Evolutionary conservation across 2,329 filamentous ascomycete genomes (phyloP), one percentile per base, ranked within the genome.

Genomic region (Ophiocordyceps polyrhachis-furcata): DNA sequence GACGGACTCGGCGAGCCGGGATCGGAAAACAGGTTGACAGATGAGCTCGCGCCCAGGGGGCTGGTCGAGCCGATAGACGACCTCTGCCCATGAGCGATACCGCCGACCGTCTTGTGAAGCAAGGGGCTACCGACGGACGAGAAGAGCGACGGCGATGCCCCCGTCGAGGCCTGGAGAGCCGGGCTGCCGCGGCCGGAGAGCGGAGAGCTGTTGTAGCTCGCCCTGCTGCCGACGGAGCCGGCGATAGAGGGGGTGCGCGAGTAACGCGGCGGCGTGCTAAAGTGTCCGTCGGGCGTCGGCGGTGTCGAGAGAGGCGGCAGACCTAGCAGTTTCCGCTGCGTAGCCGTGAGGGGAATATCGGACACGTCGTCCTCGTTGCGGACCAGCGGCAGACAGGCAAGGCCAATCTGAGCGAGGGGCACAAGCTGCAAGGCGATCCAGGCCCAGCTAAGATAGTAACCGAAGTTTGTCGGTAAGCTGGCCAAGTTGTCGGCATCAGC

Each of bases 221-320:
- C 68, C 52, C 70, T 67, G 58, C 72, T 77, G 28, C 70, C 73
- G 4, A 77, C 70, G 2, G 81, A 84, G 12, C 74, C 66, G 53
- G 73, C 61, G 63, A 75, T 58, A 19, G 76, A 82, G 23, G 80
- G 74, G 13, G 83, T 89, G 47, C 85, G 73, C 32, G 81, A 76
- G 64, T 93, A 95, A 54, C 85, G 77, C 2, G 89, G 89, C 4
- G 89, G 89, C 1, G 89, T 95, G 53, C 81, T 78, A 62, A 84
- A 93, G 35, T 55, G 57, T 46, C 74, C 74, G 40, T 81, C 79
- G 2, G 85, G 80, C 0, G 80, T 82, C 0, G 81, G 73, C 3
- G 74, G 67, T 2, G 66, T 62, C 3, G 71, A 69, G 47, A 71
- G 75, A 3, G 85, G 80, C 37, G 81, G 74, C 4, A 98, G 75